These are phyloP conservation scores for Rhytidiadelphus loreus DNA, from an alignment of 225 moss, liverwort and hornwort genomes.

Conservation along the genomic window DNA sequence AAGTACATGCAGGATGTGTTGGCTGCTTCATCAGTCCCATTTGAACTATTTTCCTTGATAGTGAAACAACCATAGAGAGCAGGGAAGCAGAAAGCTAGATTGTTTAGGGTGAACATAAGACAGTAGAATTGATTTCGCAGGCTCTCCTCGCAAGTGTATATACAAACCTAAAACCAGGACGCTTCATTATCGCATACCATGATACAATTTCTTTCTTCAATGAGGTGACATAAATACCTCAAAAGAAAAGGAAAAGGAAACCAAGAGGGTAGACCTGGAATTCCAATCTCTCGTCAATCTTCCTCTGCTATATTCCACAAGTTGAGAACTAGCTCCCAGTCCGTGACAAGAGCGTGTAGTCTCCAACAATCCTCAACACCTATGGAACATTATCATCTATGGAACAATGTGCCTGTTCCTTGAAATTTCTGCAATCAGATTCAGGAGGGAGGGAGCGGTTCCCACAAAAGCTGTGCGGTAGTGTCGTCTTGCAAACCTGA, in stretches of 20 bases:
- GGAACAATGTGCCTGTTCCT: neutral
- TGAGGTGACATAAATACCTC: neutral
- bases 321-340: neutral
- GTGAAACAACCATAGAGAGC: neutral
- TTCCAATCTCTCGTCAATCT: neutral
- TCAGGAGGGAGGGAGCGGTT: neutral
- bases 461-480: neutral
- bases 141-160: neutral
- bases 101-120: neutral
- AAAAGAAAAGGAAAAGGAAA: neutral
- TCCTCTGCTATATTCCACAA: slow-evolving; percentile 4
- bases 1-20: neutral
- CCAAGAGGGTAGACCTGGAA: neutral
- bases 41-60: neutral
- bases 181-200: neutral
- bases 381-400: neutral
- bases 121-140: neutral
- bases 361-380: neutral
- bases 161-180: neutral
- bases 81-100: neutral
- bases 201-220: neutral
- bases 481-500: neutral
- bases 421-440: neutral
- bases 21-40: neutral
- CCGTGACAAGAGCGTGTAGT: neutral